These are phyloP conservation scores for Calophaca sinica DNA, from an alignment of 306 rosid genomes.

Conservation along the genomic window DNA sequence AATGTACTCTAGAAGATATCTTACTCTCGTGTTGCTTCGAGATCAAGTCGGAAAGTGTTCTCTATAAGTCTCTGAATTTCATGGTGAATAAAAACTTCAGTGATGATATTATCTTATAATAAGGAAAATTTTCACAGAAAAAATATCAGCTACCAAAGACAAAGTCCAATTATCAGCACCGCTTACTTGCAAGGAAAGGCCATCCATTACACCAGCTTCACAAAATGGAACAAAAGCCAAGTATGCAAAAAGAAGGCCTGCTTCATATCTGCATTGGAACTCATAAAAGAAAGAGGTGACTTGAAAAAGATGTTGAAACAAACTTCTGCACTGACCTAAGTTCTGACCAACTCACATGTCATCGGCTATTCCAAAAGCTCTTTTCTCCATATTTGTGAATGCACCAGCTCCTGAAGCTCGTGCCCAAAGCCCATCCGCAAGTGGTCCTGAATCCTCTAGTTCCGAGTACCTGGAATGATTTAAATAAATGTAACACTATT, in stretches of 20 bases:
- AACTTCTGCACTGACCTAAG: constrained; percentile 45
- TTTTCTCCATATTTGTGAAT: constrained; percentile 74
- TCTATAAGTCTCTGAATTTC: constrained; percentile 86
- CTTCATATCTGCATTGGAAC: constrained; percentile 78
- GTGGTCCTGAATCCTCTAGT: constrained; percentile 62
- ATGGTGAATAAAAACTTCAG: constrained; percentile 38
- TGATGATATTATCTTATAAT: constrained; percentile 31
- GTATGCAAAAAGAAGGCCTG: constrained; percentile 91
- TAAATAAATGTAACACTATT: constrained; percentile 41
- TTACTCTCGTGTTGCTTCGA: constrained; percentile 84
- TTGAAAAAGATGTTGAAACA: constrained; percentile 35
- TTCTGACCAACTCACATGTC: constrained; percentile 71
- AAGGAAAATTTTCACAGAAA: constrained; percentile 25
- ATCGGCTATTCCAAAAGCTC: constrained; percentile 96
- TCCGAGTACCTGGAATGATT: constrained; percentile 61
- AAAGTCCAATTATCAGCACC: constrained; percentile 31
- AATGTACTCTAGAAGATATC: constrained; percentile 43
- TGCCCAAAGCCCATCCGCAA: constrained; percentile 89
- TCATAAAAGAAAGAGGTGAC: constrained; percentile 27
- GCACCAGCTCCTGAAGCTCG: constrained; percentile 87
- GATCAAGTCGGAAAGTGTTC: constrained; percentile 88
- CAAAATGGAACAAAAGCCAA: constrained; percentile 93
- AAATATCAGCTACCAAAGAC: constrained; percentile 22
- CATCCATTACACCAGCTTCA: constrained; percentile 80
- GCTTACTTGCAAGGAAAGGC: constrained; percentile 92